These are phyloP conservation scores for Fusarium scirpi DNA, from an alignment of 2,329 filamentous ascomycete species.

Conservation along the genomic window DNA sequence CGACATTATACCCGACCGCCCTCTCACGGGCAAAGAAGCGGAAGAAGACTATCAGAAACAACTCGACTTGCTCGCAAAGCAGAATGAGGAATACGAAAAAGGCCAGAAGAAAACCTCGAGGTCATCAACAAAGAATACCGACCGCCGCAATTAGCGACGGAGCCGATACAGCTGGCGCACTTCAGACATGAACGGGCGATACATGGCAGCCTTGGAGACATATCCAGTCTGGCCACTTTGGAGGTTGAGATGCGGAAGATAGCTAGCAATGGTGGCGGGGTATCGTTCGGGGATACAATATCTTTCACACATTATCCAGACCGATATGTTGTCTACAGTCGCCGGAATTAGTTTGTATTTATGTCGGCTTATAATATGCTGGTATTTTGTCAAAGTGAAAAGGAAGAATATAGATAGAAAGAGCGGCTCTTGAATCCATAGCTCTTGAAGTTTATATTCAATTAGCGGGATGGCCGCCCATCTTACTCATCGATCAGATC, in stretches of 20 bases:
- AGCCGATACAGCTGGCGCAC: rapidly evolving
- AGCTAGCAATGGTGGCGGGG: rapidly evolving
- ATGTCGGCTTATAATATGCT: rapidly evolving
- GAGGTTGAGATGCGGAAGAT: no score
- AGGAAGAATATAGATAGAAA: no score
- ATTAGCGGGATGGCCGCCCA: rapidly evolving
- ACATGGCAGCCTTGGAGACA: rapidly evolving
- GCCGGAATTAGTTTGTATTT: rapidly evolving
- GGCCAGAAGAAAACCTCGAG: background rate
- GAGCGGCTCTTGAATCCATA: no score
- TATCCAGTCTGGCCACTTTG: no score
- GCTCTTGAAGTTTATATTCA: background rate
- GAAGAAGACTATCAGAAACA: background rate
- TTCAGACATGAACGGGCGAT: rapidly evolving
- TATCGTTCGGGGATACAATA: rapidly evolving
- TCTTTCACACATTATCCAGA: no score
- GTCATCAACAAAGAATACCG: rapidly evolving
- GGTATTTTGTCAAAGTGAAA: no score
- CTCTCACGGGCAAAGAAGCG: background rate
- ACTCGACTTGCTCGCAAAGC: background rate
- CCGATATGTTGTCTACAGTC: no score
- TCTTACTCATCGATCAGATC: background rate
- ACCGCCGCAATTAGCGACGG: rapidly evolving
- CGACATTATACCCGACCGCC: background rate
- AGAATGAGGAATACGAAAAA: background rate